phyloP scores from a whole-genome alignment of 192 early-diverging fungal species.

The Nowakowskiella sp. region DNA sequence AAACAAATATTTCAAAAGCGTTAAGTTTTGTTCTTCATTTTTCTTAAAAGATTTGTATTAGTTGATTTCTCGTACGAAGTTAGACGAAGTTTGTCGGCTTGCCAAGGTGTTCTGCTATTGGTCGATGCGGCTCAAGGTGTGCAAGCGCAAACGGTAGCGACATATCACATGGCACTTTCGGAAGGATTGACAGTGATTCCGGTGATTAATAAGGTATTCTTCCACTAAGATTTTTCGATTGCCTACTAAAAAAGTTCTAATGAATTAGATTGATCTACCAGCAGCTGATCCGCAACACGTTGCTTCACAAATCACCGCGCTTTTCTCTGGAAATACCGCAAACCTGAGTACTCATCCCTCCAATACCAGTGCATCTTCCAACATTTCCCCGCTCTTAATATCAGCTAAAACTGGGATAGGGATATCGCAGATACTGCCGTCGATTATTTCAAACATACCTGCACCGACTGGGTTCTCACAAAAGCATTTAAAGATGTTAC shows the following conservation, averaged over 20 bases:
- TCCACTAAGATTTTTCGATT: no score
- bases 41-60: slow-evolving; percentile 46
- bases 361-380: no score
- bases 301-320: slow-evolving; percentile 70
- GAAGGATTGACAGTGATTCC: slow-evolving; percentile 80
- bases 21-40: slow-evolving; percentile 6
- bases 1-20: slow-evolving; percentile 5
- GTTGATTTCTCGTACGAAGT: slow-evolving; percentile 97
- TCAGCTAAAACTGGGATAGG: slow-evolving; percentile 75
- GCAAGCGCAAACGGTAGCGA: slow-evolving; percentile 96
- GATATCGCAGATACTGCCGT: slow-evolving; percentile 53
- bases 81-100: slow-evolving; percentile 83
- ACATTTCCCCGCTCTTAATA: slow-evolving; percentile 53
- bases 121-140: slow-evolving; percentile 94
- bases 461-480: slow-evolving; percentile 55
- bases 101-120: slow-evolving; percentile 85
- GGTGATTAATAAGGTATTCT: slow-evolving; percentile 75
- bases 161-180: slow-evolving; percentile 89
- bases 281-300: slow-evolving; percentile 75
- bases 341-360: no score
- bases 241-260: no score
- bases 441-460: slow-evolving; percentile 71
- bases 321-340: slow-evolving; percentile 50
- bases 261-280: slow-evolving; percentile 72
- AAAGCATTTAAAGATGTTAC: slow-evolving; percentile 71